Evolutionary conservation across 78 protist genomes (phyloP).

Genomic region (Dictyostelium brefeldianum): DNA sequence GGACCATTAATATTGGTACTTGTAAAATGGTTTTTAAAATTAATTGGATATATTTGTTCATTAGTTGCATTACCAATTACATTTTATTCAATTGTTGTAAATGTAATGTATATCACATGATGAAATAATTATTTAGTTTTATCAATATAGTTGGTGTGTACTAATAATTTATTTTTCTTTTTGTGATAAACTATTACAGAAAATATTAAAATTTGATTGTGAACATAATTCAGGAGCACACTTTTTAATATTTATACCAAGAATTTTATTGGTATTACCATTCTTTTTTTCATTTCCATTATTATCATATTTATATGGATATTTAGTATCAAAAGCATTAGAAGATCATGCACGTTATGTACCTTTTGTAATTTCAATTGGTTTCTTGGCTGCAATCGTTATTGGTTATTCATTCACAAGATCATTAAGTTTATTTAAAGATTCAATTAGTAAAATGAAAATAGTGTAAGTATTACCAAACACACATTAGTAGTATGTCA

Average conservation of each 20-base stretch:
- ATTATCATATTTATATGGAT: slow-evolving; percentile 52
- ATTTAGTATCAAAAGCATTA: slow-evolving; percentile 22
- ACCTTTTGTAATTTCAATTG: slow-evolving; percentile 44
- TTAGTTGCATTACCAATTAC: slow-evolving; percentile 45
- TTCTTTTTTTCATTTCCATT: slow-evolving; percentile 49
- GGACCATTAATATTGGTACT: slow-evolving; percentile 61
- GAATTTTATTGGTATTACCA: slow-evolving; percentile 37
- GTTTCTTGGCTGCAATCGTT: neutral
- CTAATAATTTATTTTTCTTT: neutral
- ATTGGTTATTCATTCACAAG: slow-evolving; percentile 56
- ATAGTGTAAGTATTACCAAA: neutral
- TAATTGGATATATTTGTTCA: slow-evolving; percentile 47
- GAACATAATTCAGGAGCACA: neutral
- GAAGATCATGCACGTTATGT: neutral
- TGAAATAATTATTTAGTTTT: neutral
- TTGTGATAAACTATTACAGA: neutral
- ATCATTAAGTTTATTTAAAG: slow-evolving; percentile 26
- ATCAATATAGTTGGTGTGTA: too few species aligned
- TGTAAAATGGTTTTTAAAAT: slow-evolving; percentile 39
- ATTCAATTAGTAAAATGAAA: slow-evolving; percentile 29
- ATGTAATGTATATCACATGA: slow-evolving; percentile 22
- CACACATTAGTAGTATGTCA: too few species aligned
- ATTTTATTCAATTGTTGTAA: slow-evolving; percentile 36
- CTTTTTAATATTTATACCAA: slow-evolving; percentile 40
- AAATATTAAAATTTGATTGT: neutral